Conservation (phyloP, 805 yeast genomes). For the Metschnikowia dekortorum region DNA sequence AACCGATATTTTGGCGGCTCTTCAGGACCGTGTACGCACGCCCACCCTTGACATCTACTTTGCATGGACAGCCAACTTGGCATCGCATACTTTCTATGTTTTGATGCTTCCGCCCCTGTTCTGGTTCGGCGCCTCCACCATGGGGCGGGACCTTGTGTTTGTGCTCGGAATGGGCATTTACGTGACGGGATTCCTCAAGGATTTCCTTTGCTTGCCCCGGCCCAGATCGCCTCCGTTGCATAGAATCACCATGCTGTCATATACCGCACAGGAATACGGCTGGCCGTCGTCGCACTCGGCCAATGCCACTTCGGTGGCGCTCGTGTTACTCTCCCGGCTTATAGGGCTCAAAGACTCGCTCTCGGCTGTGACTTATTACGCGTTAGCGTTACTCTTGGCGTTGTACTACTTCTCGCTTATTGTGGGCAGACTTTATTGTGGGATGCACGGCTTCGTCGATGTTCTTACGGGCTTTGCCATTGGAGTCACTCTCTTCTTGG, state of each 20-base stretch:
- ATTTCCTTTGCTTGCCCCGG: slow-evolving; percentile 83
- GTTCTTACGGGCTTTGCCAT: slow-evolving; percentile 58
- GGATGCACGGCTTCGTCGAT: slow-evolving; percentile 95
- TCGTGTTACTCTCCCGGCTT: slow-evolving; percentile 33
- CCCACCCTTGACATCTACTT: slow-evolving; percentile 66
- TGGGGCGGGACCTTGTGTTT: slow-evolving; percentile 56
- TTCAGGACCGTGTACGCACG: slow-evolving; percentile 52
- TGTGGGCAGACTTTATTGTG: slow-evolving; percentile 85
- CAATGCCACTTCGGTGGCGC: slow-evolving; percentile 79
- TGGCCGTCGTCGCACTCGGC: slow-evolving; percentile 94
- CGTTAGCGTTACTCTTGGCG: slow-evolving; percentile 16
- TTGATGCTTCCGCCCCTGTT: slow-evolving; percentile 78
- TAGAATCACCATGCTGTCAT: slow-evolving; percentile 85
- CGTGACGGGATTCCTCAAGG: slow-evolving; percentile 72
- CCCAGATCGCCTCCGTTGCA: slow-evolving; percentile 90
- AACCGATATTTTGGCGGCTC: slow-evolving; percentile 49
- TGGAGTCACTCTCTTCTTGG: slow-evolving; percentile 52
- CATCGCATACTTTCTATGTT: slow-evolving; percentile 92
- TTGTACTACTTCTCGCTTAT: slow-evolving; percentile 63
- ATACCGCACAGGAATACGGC: slow-evolving; percentile 90
- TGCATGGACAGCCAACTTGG: slow-evolving; percentile 83
- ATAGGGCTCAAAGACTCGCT: slow-evolving; percentile 11
- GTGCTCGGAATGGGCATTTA: slow-evolving; percentile 70
- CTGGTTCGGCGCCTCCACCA: slow-evolving; percentile 65
- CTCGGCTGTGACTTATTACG: slow-evolving; percentile 11